phyloP scores from a whole-genome alignment of 2,329 filamentous ascomycete genomes.

The Aspergillus caelatus region DNA sequence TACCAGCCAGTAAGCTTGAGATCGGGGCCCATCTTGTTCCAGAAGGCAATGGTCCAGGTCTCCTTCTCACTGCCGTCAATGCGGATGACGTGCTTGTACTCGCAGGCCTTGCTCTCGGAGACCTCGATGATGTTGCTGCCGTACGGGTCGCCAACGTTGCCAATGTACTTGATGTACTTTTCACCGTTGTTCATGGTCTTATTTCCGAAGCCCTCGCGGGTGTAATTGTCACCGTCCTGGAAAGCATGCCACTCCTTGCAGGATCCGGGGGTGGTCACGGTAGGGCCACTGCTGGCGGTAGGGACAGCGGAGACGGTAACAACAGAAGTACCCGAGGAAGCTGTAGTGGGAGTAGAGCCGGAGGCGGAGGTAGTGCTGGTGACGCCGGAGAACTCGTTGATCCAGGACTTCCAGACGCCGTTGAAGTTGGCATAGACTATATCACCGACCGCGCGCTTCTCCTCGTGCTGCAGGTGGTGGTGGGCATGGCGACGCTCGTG shows the following conservation, averaged over 20 bases:
- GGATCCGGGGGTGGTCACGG: conserved; percentile 12
- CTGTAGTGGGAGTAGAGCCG: conserved; percentile 12
- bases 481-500: conserved; percentile 43
- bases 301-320: conserved; percentile 16
- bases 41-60: conserved; percentile 42
- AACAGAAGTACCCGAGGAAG: conserved; percentile 16
- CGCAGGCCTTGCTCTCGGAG: conserved; percentile 30
- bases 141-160: conserved; percentile 42
- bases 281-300: conserved; percentile 15
- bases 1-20: conserved; percentile 37
- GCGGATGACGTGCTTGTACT: conserved; percentile 41
- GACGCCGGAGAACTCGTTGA: conserved; percentile 38
- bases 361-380: conserved; percentile 19
- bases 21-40: conserved; percentile 43
- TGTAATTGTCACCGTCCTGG: conserved; percentile 26
- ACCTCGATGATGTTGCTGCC: conserved; percentile 47
- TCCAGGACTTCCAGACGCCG: conserved; percentile 28
- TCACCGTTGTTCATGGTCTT: conserved; percentile 21
- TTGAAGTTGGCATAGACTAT: conserved; percentile 16
- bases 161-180: conserved; percentile 31
- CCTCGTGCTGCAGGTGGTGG: conserved; percentile 17
- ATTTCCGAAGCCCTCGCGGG: conserved; percentile 36
- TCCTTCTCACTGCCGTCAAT: conserved; percentile 35
- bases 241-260: conserved; percentile 27
- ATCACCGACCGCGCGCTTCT: conserved; percentile 38